phyloP scores from a whole-genome alignment of 2,329 filamentous ascomycete genomes.

The Lecanicillium sp. region DNA sequence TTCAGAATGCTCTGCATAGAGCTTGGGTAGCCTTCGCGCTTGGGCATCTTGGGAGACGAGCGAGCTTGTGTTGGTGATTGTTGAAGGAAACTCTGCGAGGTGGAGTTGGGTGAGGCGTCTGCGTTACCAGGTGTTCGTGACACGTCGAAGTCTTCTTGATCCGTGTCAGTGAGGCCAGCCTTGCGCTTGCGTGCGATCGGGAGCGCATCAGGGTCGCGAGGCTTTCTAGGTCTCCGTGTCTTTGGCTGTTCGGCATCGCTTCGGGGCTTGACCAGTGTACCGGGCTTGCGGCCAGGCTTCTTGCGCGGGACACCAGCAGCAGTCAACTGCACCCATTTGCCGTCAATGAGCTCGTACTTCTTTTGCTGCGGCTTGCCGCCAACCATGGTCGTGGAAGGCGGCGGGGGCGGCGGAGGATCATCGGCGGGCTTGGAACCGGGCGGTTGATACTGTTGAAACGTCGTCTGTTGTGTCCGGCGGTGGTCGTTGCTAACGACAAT shows the following conservation, averaged over 20 bases:
- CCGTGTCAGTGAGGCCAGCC: constrained; percentile 33
- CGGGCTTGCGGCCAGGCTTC: constrained; percentile 62
- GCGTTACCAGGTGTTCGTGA: constrained; percentile 15
- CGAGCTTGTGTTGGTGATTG: constrained; percentile 25
- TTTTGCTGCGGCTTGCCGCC: constrained; percentile 19
- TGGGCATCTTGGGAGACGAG: constrained; percentile 41
- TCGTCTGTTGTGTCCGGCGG: constrained; percentile 23
- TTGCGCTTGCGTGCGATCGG: constrained; percentile 52
- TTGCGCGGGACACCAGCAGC: constrained; percentile 54
- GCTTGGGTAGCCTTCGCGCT: constrained; percentile 44
- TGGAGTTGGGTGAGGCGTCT: constrained; percentile 17
- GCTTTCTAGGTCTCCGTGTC: constrained; percentile 48
- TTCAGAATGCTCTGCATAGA: constrained; percentile 55
- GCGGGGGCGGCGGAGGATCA: constrained; percentile 22
- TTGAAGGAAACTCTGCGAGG: constrained; percentile 21
- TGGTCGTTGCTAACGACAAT: constrained; percentile 41
- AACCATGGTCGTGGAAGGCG: constrained; percentile 1
- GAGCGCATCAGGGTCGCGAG: constrained; percentile 53
- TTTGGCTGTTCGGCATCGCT: constrained; percentile 40
- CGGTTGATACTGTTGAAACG: constrained; percentile 22
- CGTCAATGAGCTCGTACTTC: constrained; percentile 30
- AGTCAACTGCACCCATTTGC: constrained; percentile 44
- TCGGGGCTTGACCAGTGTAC: constrained; percentile 44
- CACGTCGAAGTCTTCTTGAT: constrained; percentile 23
- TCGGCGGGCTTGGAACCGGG: constrained; percentile 24